phyloP scores from a whole-genome alignment of 441 rosid genomes.

The Pelargonium australe region DNA sequence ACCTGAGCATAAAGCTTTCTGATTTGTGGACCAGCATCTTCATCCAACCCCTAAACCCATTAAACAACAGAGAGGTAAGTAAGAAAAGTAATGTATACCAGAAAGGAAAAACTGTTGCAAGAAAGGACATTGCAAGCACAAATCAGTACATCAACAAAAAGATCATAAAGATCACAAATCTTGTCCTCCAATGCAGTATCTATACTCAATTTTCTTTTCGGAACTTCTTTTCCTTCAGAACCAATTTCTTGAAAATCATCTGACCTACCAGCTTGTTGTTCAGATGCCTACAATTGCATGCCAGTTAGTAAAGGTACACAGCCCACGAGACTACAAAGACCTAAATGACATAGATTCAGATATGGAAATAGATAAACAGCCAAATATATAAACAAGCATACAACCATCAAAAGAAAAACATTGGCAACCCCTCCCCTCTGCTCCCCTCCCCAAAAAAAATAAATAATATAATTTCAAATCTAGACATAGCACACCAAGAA shows the following conservation, averaged over 20 bases:
- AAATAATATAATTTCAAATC: neutral
- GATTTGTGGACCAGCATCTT: constrained; percentile 74
- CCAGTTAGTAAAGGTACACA: neutral
- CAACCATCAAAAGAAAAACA: too few species aligned
- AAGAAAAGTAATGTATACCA: constrained; percentile 12
- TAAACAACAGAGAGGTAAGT: constrained; percentile 20
- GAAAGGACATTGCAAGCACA: constrained; percentile 18
- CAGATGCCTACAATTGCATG: constrained; percentile 27
- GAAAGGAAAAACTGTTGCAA: neutral
- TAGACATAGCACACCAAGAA: neutral
- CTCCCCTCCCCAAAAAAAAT: too few species aligned
- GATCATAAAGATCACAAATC: constrained; percentile 91
- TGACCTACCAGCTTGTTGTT: constrained; percentile 49
- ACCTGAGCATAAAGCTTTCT: constrained; percentile 88
- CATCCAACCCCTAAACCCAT: constrained; percentile 75
- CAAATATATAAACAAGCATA: too few species aligned
- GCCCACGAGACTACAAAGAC: neutral
- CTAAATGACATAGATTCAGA: neutral
- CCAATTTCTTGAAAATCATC: constrained; percentile 64
- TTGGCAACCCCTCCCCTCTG: too few species aligned
- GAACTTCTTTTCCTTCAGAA: constrained; percentile 38
- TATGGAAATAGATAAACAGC: neutral
- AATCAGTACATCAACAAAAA: constrained; percentile 70
- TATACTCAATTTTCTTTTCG: constrained; percentile 56
- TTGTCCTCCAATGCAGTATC: constrained; percentile 75